phyloP scores from a whole-genome alignment of 208 protist species.

The Trypanosomatidae sp. region DNA sequence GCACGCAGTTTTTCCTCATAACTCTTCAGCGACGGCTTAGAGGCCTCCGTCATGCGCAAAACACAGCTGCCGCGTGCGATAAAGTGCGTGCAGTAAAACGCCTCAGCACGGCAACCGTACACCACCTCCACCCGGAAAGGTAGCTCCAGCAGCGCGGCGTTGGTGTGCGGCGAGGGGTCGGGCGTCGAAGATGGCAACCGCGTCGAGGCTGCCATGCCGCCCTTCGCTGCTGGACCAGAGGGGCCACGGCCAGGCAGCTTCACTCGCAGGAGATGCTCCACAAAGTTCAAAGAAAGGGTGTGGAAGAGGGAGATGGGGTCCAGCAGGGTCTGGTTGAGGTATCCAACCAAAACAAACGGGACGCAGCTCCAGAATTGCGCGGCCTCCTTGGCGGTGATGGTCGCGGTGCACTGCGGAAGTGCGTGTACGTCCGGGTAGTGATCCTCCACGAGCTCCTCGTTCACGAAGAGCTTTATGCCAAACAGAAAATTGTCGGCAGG shows the following conservation, averaged over 20 bases:
- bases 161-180: neutral
- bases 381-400: conserved; percentile 53
- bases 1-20: conserved; percentile 68
- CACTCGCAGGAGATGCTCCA: conserved; percentile 61
- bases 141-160: conserved; percentile 19
- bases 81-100: conserved; percentile 76
- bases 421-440: conserved; percentile 47
- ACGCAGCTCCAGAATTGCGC: conserved; percentile 63
- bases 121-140: conserved; percentile 68
- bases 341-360: conserved; percentile 70
- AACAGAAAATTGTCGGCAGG: conserved; percentile 61
- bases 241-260: conserved; percentile 20
- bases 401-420: conserved; percentile 66
- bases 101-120: conserved; percentile 75
- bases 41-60: conserved; percentile 43
- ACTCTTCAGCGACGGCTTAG: conserved; percentile 44
- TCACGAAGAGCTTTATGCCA: conserved; percentile 66
- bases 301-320: conserved; percentile 58
- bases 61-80: conserved; percentile 56
- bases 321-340: conserved; percentile 52
- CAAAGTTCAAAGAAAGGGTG: conserved; percentile 66
- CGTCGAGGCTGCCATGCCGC: neutral
- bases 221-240: neutral
- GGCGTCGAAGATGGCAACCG: neutral
- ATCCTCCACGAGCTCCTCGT: conserved; percentile 67